Evolutionary conservation across 2,329 filamentous ascomycete species (phyloP).

Genomic region (Hortaea werneckii): DNA sequence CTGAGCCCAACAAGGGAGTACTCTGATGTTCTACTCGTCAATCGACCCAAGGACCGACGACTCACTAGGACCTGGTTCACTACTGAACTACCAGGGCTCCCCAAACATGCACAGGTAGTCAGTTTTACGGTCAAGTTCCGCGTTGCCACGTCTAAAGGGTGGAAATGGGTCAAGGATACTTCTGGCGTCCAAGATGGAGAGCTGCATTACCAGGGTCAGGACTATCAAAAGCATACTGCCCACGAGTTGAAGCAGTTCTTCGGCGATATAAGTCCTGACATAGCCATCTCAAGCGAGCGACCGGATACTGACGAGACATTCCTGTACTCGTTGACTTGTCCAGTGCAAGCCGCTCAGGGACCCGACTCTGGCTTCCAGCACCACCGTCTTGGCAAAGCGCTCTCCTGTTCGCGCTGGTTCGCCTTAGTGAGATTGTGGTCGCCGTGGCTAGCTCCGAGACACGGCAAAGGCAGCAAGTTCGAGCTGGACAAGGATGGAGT

Average conservation of each 20-base stretch:
- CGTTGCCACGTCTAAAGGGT: conserved; percentile 40
- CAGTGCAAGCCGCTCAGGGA: conserved; percentile 46
- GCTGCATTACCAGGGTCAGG: conserved; percentile 41
- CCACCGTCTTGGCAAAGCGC: conserved; percentile 54
- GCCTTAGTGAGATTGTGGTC: conserved; percentile 68
- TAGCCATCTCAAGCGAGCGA: conserved; percentile 43
- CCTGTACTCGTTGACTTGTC: conserved; percentile 57
- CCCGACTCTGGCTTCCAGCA: conserved; percentile 48
- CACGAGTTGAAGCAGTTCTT: conserved; percentile 48
- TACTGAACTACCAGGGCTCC: conserved; percentile 34
- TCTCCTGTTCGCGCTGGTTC: conserved; percentile 63
- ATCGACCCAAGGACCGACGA: conserved; percentile 7
- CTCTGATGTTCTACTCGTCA: conserved; percentile 18
- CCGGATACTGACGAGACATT: conserved; percentile 59
- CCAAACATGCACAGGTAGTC: conserved; percentile 38
- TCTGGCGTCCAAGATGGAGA: conserved; percentile 54
- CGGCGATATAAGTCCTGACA: conserved; percentile 44
- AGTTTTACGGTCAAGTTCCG: conserved; percentile 66
- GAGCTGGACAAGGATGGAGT: conserved; percentile 67
- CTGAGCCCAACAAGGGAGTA: conserved; percentile 36
- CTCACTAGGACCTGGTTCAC: conserved; percentile 44
- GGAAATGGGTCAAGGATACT: conserved; percentile 63
- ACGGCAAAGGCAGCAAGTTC: conserved; percentile 56
- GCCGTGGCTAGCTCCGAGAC: conserved; percentile 82
- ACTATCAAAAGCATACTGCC: conserved; percentile 19